Percentiles rank a stretch among this genome's conserved stretches.
phyloP scores from a whole-genome alignment of 1,284 basidiomycete species.

The Ustilago tritici region DNA sequence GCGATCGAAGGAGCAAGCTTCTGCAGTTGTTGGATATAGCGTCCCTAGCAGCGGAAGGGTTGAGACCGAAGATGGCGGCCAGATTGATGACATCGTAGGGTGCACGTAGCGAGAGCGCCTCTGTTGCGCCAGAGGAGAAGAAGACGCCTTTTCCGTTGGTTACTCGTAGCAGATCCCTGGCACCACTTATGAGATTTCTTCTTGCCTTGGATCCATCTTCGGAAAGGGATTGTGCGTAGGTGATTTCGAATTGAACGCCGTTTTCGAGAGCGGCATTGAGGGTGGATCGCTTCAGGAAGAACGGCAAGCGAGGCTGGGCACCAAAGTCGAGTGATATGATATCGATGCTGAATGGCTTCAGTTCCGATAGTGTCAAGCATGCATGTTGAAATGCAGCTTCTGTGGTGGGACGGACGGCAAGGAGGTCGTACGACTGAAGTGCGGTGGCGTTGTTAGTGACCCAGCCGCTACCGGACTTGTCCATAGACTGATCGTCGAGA shows the following conservation, averaged over 20 bases:
- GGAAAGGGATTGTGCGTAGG: constrained; percentile 71
- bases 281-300: constrained; percentile 83
- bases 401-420: constrained; percentile 80
- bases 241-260: constrained; percentile 85
- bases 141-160: constrained; percentile 68
- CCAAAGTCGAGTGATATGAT: constrained; percentile 84
- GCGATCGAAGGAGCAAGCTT: constrained; percentile 54
- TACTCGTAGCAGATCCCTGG: constrained; percentile 61
- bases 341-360: constrained; percentile 82
- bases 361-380: constrained; percentile 82
- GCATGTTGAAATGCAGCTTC: constrained; percentile 79
- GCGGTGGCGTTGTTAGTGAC: constrained; percentile 55
- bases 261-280: constrained; percentile 83
- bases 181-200: constrained; percentile 62
- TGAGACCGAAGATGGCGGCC: constrained; percentile 62
- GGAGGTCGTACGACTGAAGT: constrained; percentile 77
- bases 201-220: constrained; percentile 41
- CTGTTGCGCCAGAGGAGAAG: constrained; percentile 55
- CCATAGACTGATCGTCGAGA: constrained; percentile 62
- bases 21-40: constrained; percentile 55
- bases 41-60: constrained; percentile 54
- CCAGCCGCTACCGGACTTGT: constrained; percentile 60
- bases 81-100: constrained; percentile 68
- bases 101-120: constrained; percentile 56
- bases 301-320: constrained; percentile 79